Percentiles rank a stretch among this genome's conserved stretches.
Conservation (phyloP, 169 alveolate genomes). For the Theileria luwenshuni region DNA sequence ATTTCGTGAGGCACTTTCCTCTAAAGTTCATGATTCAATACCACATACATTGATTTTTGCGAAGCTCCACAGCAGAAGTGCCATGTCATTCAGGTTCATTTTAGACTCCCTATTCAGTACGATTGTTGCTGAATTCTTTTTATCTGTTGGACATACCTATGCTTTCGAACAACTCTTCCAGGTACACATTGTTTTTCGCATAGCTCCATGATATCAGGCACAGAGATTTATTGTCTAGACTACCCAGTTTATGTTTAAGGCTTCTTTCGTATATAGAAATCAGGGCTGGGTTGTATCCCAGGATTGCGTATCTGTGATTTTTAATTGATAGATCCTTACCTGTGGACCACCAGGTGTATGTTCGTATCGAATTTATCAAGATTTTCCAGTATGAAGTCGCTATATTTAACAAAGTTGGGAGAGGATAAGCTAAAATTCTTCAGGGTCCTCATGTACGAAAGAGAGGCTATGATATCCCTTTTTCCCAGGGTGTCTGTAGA, state of each 20-base stretch:
- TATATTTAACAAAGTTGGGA: conserved; percentile 33
- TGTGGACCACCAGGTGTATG: conserved; percentile 53
- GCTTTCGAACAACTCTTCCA: conserved; percentile 51
- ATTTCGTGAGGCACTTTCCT: conserved; percentile 59
- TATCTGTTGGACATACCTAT: conserved; percentile 25
- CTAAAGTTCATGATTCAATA: conserved; percentile 6
- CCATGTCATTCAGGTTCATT: conserved; percentile 40
- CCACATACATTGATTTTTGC: conserved; percentile 45
- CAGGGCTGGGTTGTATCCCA: conserved; percentile 62
- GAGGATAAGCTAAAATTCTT: conserved; percentile 44
- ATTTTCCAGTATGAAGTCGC: conserved; percentile 42
- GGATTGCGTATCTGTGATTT: conserved; percentile 40
- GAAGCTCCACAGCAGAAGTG: conserved; percentile 67
- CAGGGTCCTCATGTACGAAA: conserved; percentile 63
- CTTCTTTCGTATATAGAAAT: conserved; percentile 41
- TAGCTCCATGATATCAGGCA: conserved; percentile 64
- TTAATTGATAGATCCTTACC: conserved; percentile 16
- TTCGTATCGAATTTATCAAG: conserved; percentile 28
- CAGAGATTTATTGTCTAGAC: conserved; percentile 31
- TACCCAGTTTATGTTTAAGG: conserved; percentile 22
- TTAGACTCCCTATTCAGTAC: conserved; percentile 21
- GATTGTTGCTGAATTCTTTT: conserved; percentile 14
- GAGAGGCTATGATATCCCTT: conserved; percentile 66
- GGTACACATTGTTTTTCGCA: conserved; percentile 54
- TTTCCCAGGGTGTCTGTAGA: conserved; percentile 51